phyloP scores from a whole-genome alignment of 2,329 filamentous ascomycete genomes.

The Triangularia setosa region DNA sequence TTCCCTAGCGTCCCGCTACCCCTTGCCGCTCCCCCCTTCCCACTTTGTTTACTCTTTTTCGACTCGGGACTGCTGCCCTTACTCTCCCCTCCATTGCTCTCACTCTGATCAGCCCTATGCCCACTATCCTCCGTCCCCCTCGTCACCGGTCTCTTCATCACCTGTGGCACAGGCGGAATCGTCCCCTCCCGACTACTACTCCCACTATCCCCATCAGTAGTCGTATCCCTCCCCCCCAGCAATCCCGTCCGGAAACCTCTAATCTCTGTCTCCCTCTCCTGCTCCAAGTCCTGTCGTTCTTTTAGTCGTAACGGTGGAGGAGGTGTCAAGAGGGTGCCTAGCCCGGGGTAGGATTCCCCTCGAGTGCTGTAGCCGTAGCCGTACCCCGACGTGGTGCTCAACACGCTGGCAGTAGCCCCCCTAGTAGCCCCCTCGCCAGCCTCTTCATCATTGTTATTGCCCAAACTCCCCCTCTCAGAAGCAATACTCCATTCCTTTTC shows the following conservation, averaged over 20 bases:
- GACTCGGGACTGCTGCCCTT: not conserved
- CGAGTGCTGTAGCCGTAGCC: not conserved
- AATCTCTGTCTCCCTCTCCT: not conserved
- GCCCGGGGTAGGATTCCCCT: not conserved
- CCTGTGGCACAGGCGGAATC: not conserved
- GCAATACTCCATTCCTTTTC: conserved; percentile 30
- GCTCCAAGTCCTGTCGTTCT: not conserved
- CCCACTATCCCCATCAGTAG: not conserved
- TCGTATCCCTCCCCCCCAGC: not conserved
- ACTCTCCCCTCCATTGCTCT: not conserved
- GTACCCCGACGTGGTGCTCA: not conserved
- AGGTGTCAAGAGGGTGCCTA: conserved; percentile 1
- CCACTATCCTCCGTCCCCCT: conserved; percentile 2
- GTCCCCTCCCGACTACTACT: not conserved
- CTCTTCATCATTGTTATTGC: conserved; percentile 17
- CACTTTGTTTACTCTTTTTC: not conserved
- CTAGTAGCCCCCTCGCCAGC: not conserved
- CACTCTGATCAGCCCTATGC: not conserved
- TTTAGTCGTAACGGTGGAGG: not conserved
- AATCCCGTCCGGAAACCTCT: not conserved
- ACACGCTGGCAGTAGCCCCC: not conserved
- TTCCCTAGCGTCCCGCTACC: not conserved
- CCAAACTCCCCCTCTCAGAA: conserved; percentile 35
- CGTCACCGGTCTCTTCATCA: not conserved
- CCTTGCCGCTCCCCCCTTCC: not conserved